These are phyloP conservation scores for Kernera saxatilis DNA, from an alignment of 345 rosid genomes.

Conservation along the genomic window DNA sequence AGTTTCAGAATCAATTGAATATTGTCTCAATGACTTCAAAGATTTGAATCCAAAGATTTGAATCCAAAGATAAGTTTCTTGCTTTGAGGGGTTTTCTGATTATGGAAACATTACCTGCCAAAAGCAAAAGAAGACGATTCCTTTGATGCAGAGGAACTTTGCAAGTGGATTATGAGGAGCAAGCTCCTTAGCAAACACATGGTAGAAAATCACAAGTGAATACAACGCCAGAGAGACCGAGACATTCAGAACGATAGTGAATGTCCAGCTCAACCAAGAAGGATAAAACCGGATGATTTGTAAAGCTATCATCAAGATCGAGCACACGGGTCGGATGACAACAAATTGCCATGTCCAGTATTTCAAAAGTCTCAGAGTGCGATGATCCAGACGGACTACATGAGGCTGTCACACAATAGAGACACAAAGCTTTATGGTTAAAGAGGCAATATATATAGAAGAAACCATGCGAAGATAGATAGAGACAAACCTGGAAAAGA, in stretches of 20 bases:
- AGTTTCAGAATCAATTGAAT: background rate
- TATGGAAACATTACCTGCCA: slow-evolving; percentile 67
- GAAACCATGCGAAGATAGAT: background rate
- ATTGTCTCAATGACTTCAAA: background rate
- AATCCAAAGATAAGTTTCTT: background rate
- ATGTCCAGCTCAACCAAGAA: slow-evolving; percentile 93
- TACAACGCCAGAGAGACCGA: slow-evolving; percentile 91
- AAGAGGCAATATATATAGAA: background rate
- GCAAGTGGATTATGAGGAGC: slow-evolving; percentile 93
- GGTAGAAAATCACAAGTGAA: slow-evolving; percentile 81
- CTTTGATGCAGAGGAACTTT: slow-evolving; percentile 97
- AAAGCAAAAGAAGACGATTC: slow-evolving; percentile 95
- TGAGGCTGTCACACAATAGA: slow-evolving; percentile 51
- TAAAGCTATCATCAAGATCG: slow-evolving; percentile 70
- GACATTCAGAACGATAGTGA: slow-evolving; percentile 74
- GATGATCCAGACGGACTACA: slow-evolving; percentile 67
- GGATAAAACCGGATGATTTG: slow-evolving; percentile 71
- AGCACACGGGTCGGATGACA: slow-evolving; percentile 73
- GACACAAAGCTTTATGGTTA: background rate
- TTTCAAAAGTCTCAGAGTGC: slow-evolving; percentile 64
- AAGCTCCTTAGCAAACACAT: slow-evolving; percentile 89
- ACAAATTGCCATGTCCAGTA: slow-evolving; percentile 99
- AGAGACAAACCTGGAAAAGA: slow-evolving; percentile 63
- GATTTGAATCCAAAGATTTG: background rate
- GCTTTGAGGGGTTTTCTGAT: background rate